These are phyloP conservation scores for Noccaea bulbosa DNA, from an alignment of 345 rosid species.

Conservation along the genomic window DNA sequence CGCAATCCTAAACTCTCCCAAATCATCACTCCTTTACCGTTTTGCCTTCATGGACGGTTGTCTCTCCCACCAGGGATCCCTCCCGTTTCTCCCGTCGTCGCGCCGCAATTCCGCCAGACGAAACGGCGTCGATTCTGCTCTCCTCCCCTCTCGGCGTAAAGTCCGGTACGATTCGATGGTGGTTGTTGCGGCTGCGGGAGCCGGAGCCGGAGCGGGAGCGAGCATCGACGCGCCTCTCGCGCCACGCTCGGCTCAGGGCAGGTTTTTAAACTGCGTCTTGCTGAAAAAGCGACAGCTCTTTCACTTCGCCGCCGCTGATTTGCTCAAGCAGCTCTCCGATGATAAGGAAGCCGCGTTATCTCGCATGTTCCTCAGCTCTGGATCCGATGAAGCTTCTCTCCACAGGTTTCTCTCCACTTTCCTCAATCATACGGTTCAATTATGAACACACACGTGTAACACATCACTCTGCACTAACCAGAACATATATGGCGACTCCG, in stretches of 20 bases:
- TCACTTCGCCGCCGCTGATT: slow-evolving; percentile 70
- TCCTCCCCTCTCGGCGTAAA: slow-evolving; percentile 20
- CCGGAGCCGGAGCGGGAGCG: slow-evolving; percentile 70
- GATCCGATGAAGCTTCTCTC: slow-evolving; percentile 71
- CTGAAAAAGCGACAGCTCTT: slow-evolving; percentile 75
- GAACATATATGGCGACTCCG: not conserved
- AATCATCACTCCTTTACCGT: not conserved
- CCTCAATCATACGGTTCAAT: not conserved
- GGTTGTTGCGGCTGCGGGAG: slow-evolving; percentile 48
- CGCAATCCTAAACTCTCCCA: slow-evolving; percentile 1
- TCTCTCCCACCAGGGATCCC: slow-evolving; percentile 46
- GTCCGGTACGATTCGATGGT: slow-evolving; percentile 29
- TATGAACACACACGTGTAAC: not conserved
- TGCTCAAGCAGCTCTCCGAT: slow-evolving; percentile 64
- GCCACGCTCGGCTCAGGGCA: slow-evolving; percentile 65
- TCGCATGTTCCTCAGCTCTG: slow-evolving; percentile 65
- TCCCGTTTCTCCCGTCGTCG: slow-evolving; percentile 38
- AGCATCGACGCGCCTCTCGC: slow-evolving; percentile 82
- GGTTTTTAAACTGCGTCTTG: slow-evolving; percentile 61
- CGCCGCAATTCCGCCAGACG: not conserved
- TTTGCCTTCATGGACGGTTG: slow-evolving; percentile 49
- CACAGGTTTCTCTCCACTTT: slow-evolving; percentile 56
- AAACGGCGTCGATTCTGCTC: not conserved
- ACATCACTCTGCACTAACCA: not conserved
- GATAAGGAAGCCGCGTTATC: slow-evolving; percentile 62